Evolutionary conservation across 106 monocot genomes (phyloP).

Genomic region (Allium cepa): DNA sequence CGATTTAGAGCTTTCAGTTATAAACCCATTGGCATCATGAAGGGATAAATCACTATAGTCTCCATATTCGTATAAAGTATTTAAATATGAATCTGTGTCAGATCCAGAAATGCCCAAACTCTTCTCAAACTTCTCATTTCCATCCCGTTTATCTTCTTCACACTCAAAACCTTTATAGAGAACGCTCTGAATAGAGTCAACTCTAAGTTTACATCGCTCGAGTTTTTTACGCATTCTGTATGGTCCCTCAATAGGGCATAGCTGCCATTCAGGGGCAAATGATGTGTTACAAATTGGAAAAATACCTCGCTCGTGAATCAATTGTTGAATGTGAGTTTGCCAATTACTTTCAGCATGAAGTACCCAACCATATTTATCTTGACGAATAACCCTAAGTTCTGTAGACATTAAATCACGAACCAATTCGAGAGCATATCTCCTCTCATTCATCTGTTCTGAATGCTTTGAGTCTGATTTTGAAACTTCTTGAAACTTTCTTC

Average conservation of each 20-base stretch:
- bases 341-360: constrained; percentile 99
- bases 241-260: constrained; percentile 93
- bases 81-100: constrained; percentile 52
- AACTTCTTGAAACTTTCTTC: constrained; percentile 57
- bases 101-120: constrained; percentile 30
- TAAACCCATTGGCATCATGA: constrained; percentile 54
- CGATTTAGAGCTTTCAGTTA: constrained; percentile 32
- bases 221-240: constrained; percentile 98
- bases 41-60: constrained; percentile 38
- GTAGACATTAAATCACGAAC: constrained; percentile 95
- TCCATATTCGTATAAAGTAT: constrained; percentile 38
- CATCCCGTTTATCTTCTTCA: constrained; percentile 26
- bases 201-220: constrained; percentile 67
- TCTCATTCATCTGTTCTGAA: constrained; percentile 70
- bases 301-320: constrained; percentile 89
- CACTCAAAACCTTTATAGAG: constrained; percentile 44
- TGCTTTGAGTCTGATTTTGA: constrained; percentile 62
- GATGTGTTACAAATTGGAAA: constrained; percentile 52
- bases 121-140: constrained; percentile 34
- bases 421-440: constrained; percentile 74
- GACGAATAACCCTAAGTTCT: constrained; percentile 85
- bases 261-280: constrained; percentile 75
- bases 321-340: constrained; percentile 82
- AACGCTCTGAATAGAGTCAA: constrained; percentile 55
- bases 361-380: constrained; percentile 99